These are phyloP conservation scores for Colletotrichum nymphaeae DNA, from an alignment of 2,329 filamentous ascomycete species.

Conservation along the genomic window DNA sequence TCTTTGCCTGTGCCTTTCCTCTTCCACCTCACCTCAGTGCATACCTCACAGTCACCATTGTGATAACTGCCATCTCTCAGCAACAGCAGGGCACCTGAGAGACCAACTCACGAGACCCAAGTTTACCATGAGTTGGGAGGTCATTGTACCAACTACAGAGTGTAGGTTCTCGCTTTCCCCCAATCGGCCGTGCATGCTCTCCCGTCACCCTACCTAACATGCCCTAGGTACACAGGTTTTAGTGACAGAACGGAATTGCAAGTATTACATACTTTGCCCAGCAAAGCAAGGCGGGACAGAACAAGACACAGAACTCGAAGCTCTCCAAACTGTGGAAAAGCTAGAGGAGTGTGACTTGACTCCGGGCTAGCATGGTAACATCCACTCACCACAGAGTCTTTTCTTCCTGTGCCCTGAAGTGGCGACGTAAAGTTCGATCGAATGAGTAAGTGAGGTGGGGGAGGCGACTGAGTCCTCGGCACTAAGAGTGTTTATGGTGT, in stretches of 20 bases:
- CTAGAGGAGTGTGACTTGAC: conserved; percentile 11
- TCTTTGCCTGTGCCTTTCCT: no score
- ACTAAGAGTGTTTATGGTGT: conserved; percentile 6
- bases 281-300: conserved; percentile 25
- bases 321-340: conserved; percentile 3
- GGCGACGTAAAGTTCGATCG: conserved; percentile 10
- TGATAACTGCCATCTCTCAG: neutral
- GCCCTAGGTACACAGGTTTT: neutral
- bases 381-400: neutral
- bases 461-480: conserved; percentile 11
- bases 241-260: neutral
- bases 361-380: neutral
- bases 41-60: neutral
- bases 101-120: neutral
- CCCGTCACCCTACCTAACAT: neutral
- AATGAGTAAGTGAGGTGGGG: conserved; percentile 26
- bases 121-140: no score
- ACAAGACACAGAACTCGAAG: conserved; percentile 24
- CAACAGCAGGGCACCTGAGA: neutral
- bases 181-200: neutral
- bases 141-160: neutral
- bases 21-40: neutral
- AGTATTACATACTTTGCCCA: conserved; percentile 17
- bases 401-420: neutral
- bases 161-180: neutral